Evolutionary conservation across 768 basidiomycete species (phyloP).

Genomic region (Suillus sp.): DNA sequence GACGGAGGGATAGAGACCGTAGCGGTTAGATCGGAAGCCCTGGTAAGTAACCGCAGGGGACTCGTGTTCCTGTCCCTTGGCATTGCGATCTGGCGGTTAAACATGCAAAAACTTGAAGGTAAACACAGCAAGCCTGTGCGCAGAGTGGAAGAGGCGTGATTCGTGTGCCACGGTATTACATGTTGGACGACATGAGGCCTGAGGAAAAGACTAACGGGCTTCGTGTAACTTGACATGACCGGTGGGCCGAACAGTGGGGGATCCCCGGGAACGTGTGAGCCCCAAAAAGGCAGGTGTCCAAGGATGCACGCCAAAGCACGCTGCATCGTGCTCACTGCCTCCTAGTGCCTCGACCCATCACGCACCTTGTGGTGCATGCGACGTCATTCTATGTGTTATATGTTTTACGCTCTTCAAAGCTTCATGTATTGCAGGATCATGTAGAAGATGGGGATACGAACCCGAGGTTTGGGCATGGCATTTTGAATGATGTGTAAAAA

Average conservation of each 20-base stretch:
- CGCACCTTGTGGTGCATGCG: not conserved
- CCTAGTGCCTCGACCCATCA: not conserved
- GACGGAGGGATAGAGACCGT: not conserved
- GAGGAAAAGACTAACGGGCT: too few species aligned
- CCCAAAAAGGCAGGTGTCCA: not conserved
- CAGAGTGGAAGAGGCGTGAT: not conserved
- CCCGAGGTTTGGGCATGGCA: not conserved
- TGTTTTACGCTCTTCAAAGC: not conserved
- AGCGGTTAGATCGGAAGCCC: not conserved
- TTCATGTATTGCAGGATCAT: not conserved
- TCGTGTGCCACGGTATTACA: not conserved
- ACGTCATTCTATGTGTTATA: not conserved
- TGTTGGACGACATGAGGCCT: conserved; percentile 5
- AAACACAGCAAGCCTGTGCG: conserved; percentile 1
- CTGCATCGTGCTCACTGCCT: not conserved
- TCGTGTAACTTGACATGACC: not conserved
- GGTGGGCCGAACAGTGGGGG: not conserved
- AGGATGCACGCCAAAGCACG: not conserved
- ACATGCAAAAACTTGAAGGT: not conserved
- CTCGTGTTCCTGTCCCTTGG: not conserved
- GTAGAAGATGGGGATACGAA: not conserved
- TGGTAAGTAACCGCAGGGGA: not conserved
- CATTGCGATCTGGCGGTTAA: too few species aligned
- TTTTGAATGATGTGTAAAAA: not conserved
- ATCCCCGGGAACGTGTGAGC: not conserved